phyloP scores from a whole-genome alignment of 2,329 filamentous ascomycete species.

The Sporothrix mexicana region DNA sequence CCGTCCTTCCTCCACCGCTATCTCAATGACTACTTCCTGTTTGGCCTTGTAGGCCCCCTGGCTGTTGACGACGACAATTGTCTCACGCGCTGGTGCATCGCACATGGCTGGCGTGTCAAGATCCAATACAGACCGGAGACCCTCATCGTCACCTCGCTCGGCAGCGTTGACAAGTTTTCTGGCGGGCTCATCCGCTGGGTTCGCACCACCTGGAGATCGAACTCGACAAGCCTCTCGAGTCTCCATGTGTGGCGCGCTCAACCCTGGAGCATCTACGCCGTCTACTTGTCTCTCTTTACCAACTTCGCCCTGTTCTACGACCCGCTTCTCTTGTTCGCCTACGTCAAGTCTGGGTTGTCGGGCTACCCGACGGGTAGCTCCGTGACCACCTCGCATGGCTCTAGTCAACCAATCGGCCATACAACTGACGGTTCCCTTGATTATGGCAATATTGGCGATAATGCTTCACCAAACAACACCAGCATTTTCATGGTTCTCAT shows the following conservation, averaged over 20 bases:
- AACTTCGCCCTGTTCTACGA: slow-evolving; percentile 65
- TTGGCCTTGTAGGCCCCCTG: slow-evolving; percentile 51
- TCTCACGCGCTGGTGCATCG: slow-evolving; percentile 60
- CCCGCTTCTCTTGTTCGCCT: slow-evolving; percentile 47
- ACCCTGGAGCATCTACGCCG: slow-evolving; percentile 61
- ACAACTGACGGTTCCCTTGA: not conserved
- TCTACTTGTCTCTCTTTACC: slow-evolving; percentile 59
- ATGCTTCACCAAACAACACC: not conserved
- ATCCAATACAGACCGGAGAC: slow-evolving; percentile 59
- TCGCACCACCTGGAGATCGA: slow-evolving; percentile 64
- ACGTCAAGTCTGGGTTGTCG: slow-evolving; percentile 34
- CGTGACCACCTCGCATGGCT: not conserved
- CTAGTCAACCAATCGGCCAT: not conserved
- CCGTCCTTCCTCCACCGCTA: slow-evolving; percentile 52
- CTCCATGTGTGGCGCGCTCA: slow-evolving; percentile 50
- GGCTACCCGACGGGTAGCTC: not conserved
- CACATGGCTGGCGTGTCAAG: slow-evolving; percentile 57
- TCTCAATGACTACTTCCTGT: slow-evolving; percentile 57
- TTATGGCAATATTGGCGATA: not conserved
- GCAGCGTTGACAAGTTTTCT: slow-evolving; percentile 53
- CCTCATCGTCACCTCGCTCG: slow-evolving; percentile 59
- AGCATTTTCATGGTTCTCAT: slow-evolving; percentile 14
- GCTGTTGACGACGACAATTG: slow-evolving; percentile 68
- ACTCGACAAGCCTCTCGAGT: slow-evolving; percentile 54
- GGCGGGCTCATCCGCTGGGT: slow-evolving; percentile 63